Conservation (phyloP, 2,329 filamentous ascomycete species). For the Ilyonectria robusta region DNA sequence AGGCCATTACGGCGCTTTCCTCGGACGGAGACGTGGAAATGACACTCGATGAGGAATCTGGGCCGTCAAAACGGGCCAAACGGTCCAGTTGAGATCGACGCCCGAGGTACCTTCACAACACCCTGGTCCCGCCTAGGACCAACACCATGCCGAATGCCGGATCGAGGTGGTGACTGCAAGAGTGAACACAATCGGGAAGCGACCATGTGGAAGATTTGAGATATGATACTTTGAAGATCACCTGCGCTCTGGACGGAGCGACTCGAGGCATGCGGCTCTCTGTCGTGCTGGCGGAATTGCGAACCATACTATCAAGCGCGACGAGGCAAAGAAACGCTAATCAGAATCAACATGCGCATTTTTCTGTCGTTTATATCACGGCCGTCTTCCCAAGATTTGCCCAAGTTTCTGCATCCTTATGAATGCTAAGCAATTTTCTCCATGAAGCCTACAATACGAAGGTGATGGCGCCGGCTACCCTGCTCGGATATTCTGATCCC, state of each 20-base stretch:
- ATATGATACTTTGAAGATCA: conserved; percentile 23
- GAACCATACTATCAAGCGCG: conserved; percentile 10
- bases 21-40: conserved; percentile 44
- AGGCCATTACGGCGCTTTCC: conserved; percentile 60
- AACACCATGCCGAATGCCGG: neutral
- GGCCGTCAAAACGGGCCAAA: conserved; percentile 51
- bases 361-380: conserved; percentile 16
- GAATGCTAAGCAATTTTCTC: neutral
- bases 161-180: conserved; percentile 3
- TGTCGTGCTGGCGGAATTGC: conserved; percentile 9
- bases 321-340: conserved; percentile 24
- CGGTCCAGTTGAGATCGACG: conserved; percentile 35
- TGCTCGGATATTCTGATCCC: conserved; percentile 5
- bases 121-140: neutral
- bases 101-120: neutral
- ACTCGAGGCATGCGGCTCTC: conserved; percentile 3
- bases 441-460: neutral
- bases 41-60: conserved; percentile 43
- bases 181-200: conserved; percentile 12
- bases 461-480: neutral
- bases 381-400: neutral
- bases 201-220: conserved; percentile 13
- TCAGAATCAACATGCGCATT: conserved; percentile 10
- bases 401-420: conserved; percentile 1
- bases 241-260: conserved; percentile 10